Evolutionary conservation across 2,329 filamentous ascomycete genomes (phyloP).

Genomic region (Trichoderma sp.): DNA sequence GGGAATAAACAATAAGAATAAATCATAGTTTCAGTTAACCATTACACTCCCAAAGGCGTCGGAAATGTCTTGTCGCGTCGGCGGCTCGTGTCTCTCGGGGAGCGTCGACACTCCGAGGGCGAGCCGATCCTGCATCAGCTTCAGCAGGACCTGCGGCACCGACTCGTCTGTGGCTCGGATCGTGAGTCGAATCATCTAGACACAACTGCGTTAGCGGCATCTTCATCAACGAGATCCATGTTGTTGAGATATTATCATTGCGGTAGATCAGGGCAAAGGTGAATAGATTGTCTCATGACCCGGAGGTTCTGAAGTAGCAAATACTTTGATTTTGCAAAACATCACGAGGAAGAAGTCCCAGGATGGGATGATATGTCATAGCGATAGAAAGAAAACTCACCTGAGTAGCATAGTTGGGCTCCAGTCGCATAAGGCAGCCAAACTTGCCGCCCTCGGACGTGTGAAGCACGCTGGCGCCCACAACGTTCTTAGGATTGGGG

Average conservation of each 20-base stretch:
- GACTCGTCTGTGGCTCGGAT: constrained; percentile 91
- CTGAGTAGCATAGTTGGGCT: constrained; percentile 90
- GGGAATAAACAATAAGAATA: constrained; percentile 16
- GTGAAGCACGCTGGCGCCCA: constrained; percentile 85
- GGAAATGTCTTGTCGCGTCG: constrained; percentile 54
- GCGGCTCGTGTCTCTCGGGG: constrained; percentile 45
- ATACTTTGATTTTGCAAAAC: constrained; percentile 27
- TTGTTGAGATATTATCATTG: background rate
- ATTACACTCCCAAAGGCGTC: constrained; percentile 60
- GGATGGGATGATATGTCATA: background rate
- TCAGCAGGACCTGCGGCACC: constrained; percentile 77
- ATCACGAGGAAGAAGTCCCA: constrained; percentile 3
- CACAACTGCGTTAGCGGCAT: constrained; percentile 15
- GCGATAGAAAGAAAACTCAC: constrained; percentile 56
- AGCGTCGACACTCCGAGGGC: constrained; percentile 54
- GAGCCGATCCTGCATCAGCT: constrained; percentile 84
- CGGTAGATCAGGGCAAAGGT: constrained; percentile 26
- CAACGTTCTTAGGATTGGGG: constrained; percentile 89
- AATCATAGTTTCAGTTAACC: constrained; percentile 44
- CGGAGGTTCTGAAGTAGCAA: constrained; percentile 27
- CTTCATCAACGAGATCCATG: background rate
- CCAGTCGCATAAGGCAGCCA: constrained; percentile 87
- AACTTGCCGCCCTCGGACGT: constrained; percentile 85
- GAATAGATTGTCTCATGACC: constrained; percentile 26
- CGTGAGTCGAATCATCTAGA: constrained; percentile 90